Evolutionary conservation across 208 protist genomes (phyloP), one percentile per base, ranked within the genome.

Genomic region (Crithidia fasciculata): DNA sequence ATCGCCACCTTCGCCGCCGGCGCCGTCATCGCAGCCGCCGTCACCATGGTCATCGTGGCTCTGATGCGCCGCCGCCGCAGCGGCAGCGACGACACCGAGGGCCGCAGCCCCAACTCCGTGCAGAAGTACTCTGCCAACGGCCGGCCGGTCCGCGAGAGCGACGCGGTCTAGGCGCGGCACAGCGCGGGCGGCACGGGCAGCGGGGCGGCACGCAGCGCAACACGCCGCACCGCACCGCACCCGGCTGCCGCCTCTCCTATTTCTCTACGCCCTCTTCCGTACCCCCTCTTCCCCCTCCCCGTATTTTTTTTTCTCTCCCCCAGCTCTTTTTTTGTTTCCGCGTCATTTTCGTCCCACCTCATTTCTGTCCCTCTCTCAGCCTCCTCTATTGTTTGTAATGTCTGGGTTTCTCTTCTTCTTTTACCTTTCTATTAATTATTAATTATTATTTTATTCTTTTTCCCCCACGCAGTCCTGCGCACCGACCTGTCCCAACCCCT

Each of bases 1-100:
- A 63, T 64, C 37, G 68, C 57, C 16, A 72, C 57, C 44, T 65
- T 72, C 68, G 41, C 28, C 37, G 45, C 49, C 1, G 68, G 57
- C 43, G 44, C 41, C 10, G 8, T 57, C 9, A 5, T 72, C 59
- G 19, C 57, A 39, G 43, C 39, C 16, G 28, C 44, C 53, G 43
- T 44, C 41, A 55, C 55, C 55, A 16, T 68, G 37, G 39, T 63
- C 13, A 18, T 72, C 55, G 44, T 63, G 37, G 15, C 58, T 41
- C 13, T 53, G 55, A 9, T 52, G 55, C 55, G 16, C 53, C 55
- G 55, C 54, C 55, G 66, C 55, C 6, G 28, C 28, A 28, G 28
- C 28, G 28, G 28, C 28, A 28, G 28, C 28, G 28, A 28, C 28
- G 28, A 28, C 28, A 28, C 28, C 28, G 28, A 28, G 28, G 28